phyloP scores from a whole-genome alignment of 2,329 filamentous ascomycete genomes.

The Rhytidhysteron rufulum region DNA sequence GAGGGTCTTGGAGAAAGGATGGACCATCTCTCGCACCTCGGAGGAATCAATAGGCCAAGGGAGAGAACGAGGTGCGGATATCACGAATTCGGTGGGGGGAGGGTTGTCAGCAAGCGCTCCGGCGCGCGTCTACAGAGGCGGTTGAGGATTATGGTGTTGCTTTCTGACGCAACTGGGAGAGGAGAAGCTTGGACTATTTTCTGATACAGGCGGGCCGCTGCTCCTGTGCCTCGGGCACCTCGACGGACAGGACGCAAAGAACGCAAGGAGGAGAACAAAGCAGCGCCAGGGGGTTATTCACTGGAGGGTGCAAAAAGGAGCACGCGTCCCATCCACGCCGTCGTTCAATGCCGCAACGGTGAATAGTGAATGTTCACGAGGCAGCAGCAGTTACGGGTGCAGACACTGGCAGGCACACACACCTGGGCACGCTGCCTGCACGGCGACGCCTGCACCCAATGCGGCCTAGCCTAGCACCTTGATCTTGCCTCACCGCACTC shows the following conservation, averaged over 20 bases:
- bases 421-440: too few species aligned
- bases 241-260: too few species aligned
- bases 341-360: too few species aligned
- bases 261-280: too few species aligned
- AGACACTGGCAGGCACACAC: too few species aligned
- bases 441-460: too few species aligned
- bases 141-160: neutral
- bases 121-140: neutral
- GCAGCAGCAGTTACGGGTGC: neutral
- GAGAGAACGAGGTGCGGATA: neutral
- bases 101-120: neutral
- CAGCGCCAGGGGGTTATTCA: too few species aligned
- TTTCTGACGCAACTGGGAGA: neutral
- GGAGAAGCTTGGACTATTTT: neutral
- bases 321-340: too few species aligned
- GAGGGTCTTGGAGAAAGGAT: slow-evolving; percentile 14
- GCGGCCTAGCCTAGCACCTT: too few species aligned
- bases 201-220: neutral
- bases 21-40: slow-evolving; percentile 15
- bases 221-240: too few species aligned
- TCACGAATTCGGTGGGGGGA: neutral
- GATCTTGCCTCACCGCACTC: too few species aligned
- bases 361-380: neutral
- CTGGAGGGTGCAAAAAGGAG: too few species aligned
- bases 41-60: slow-evolving; percentile 1